Evolutionary conservation across 345 rosid species (phyloP).

Genomic region (Eucalyptus leucophloia): DNA sequence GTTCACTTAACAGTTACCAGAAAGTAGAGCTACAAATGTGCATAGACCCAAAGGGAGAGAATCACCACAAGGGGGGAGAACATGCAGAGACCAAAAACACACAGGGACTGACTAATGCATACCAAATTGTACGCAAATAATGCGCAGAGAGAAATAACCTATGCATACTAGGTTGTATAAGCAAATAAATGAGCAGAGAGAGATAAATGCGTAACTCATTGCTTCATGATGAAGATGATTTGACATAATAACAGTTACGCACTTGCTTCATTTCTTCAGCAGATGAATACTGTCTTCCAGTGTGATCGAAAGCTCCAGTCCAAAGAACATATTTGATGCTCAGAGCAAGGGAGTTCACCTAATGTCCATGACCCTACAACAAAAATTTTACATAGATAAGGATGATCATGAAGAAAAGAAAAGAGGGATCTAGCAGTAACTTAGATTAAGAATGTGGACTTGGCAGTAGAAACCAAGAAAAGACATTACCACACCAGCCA

Average conservation of each 20-base stretch:
- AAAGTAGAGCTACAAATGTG: background rate
- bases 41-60: background rate
- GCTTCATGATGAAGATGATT: background rate
- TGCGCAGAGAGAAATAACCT: background rate
- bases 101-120: background rate
- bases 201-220: background rate
- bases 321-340: slow-evolving; percentile 89
- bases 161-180: background rate
- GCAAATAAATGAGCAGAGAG: background rate
- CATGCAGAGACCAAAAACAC: background rate
- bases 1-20: background rate
- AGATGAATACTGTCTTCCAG: slow-evolving; percentile 63
- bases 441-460: background rate
- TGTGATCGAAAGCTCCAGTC: slow-evolving; percentile 94
- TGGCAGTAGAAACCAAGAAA: background rate
- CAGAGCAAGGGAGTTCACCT: slow-evolving; percentile 92
- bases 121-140: background rate
- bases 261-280: slow-evolving; percentile 86
- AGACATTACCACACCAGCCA: background rate
- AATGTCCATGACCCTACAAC: slow-evolving; percentile 86
- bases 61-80: background rate
- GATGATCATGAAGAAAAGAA: background rate
- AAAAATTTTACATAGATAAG: background rate
- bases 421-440: background rate
- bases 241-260: background rate